Conservation (phyloP, 176 grass and related monocot species). For the Luzula sylvatica region DNA sequence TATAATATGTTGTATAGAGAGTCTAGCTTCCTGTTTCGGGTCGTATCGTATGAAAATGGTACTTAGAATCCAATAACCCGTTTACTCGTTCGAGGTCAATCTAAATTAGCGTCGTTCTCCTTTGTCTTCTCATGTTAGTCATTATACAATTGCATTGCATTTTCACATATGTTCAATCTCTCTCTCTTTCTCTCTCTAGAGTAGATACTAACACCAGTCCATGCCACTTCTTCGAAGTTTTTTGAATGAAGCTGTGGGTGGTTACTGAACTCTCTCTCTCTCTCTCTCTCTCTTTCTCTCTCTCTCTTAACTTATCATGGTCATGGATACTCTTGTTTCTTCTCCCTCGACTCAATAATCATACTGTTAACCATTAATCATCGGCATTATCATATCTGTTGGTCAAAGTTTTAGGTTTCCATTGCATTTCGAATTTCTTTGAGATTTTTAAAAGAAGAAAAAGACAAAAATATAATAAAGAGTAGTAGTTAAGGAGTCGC, state of each 20-base stretch:
- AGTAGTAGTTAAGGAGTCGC: background rate
- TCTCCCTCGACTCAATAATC: background rate
- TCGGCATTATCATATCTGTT: background rate
- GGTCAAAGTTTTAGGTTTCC: background rate
- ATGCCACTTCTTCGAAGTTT: slow-evolving; percentile 58
- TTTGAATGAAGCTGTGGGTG: slow-evolving; percentile 59
- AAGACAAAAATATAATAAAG: background rate
- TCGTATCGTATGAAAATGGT: too few relatives aligned
- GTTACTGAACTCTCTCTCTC: slow-evolving; percentile 20
- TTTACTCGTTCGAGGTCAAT: too few relatives aligned
- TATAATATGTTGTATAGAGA: slow-evolving; percentile 3
- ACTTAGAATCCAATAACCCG: too few relatives aligned
- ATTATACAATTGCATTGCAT: slow-evolving; percentile 25
- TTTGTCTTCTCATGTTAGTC: slow-evolving; percentile 15
- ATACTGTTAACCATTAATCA: slow-evolving; percentile 10
- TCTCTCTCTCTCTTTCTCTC: background rate
- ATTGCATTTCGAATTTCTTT: slow-evolving; percentile 5
- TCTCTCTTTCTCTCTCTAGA: slow-evolving; percentile 10
- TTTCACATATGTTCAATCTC: slow-evolving; percentile 19
- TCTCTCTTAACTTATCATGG: slow-evolving; percentile 14
- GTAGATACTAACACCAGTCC: slow-evolving; percentile 19
- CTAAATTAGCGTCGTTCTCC: too few relatives aligned
- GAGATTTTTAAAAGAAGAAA: background rate
- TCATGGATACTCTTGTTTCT: slow-evolving; percentile 6
- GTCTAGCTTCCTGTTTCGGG: background rate